Conservation (phyloP, 1,284 basidiomycete species). For the Apiotrichum brassicae region DNA sequence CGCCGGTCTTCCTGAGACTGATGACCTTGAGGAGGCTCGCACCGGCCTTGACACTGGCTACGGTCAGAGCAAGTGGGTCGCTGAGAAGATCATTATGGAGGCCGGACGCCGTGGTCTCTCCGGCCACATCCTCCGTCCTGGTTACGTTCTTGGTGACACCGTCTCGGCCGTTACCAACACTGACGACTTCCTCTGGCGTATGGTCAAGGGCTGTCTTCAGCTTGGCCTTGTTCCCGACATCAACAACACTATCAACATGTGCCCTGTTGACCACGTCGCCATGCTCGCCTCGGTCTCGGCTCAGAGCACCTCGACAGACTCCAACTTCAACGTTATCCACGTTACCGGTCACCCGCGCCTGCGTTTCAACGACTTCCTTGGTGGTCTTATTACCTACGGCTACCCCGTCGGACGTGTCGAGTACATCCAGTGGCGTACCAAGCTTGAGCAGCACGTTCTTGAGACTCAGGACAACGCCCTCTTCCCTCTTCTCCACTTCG, state of each 20-base stretch:
- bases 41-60: constrained; percentile 80
- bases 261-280: constrained; percentile 95
- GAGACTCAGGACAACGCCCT: constrained; percentile 90
- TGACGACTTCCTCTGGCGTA: constrained; percentile 97
- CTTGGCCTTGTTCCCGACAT: constrained; percentile 94
- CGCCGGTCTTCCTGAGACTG: constrained; percentile 75
- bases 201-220: constrained; percentile 96
- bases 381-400: constrained; percentile 69
- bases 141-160: constrained; percentile 94
- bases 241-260: constrained; percentile 97
- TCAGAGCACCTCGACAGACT: constrained; percentile 49
- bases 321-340: constrained; percentile 66
- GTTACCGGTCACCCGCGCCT: constrained; percentile 80
- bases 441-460: constrained; percentile 91
- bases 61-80: constrained; percentile 97
- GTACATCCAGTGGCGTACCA: constrained; percentile 85
- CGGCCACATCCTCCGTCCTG: constrained; percentile 87
- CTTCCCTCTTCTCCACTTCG: constrained; percentile 95
- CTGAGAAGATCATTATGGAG: constrained; percentile 88
- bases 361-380: constrained; percentile 84
- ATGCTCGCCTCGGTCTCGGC: constrained; percentile 70
- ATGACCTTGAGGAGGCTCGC: constrained; percentile 84
- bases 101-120: constrained; percentile 77
- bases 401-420: constrained; percentile 73
- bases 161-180: constrained; percentile 90